Evolutionary conservation across 2,329 filamentous ascomycete genomes (phyloP).

Genomic region (Didymella lethalis): DNA sequence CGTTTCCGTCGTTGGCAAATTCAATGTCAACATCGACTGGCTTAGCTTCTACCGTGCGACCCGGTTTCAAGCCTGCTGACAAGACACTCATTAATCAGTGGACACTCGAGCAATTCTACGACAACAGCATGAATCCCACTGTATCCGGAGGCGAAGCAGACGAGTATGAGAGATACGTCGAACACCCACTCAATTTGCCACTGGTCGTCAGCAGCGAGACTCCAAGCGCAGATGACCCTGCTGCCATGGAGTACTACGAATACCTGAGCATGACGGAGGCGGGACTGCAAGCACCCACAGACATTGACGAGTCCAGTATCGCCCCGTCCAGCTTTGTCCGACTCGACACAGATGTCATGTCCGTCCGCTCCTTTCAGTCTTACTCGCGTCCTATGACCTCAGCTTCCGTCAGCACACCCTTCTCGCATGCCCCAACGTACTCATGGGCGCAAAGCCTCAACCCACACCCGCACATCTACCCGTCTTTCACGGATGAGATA

Average conservation of each 20-base stretch:
- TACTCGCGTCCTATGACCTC: conserved; percentile 39
- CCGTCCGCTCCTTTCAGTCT: conserved; percentile 37
- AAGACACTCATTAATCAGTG: conserved; percentile 85
- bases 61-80: conserved; percentile 65
- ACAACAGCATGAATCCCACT: conserved; percentile 83
- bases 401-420: conserved; percentile 41
- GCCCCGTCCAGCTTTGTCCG: conserved; percentile 26
- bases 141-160: conserved; percentile 78
- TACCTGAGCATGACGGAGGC: conserved; percentile 69
- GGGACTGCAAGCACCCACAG: conserved; percentile 25
- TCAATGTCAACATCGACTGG: conserved; percentile 41
- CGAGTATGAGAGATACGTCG: conserved; percentile 89
- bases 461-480: conserved; percentile 29
- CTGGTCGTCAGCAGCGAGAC: conserved; percentile 77
- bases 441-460: conserved; percentile 31
- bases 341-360: conserved; percentile 36
- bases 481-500: conserved; percentile 14
- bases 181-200: conserved; percentile 85
- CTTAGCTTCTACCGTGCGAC: conserved; percentile 34
- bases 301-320: conserved; percentile 30
- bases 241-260: conserved; percentile 75
- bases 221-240: conserved; percentile 58
- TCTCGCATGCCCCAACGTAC: conserved; percentile 44
- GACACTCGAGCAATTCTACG: conserved; percentile 86
- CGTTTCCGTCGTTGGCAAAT: conserved; percentile 38